Conservation (phyloP, 495 filamentous ascomycete species). For the Neurospora tetrasperma region DNA sequence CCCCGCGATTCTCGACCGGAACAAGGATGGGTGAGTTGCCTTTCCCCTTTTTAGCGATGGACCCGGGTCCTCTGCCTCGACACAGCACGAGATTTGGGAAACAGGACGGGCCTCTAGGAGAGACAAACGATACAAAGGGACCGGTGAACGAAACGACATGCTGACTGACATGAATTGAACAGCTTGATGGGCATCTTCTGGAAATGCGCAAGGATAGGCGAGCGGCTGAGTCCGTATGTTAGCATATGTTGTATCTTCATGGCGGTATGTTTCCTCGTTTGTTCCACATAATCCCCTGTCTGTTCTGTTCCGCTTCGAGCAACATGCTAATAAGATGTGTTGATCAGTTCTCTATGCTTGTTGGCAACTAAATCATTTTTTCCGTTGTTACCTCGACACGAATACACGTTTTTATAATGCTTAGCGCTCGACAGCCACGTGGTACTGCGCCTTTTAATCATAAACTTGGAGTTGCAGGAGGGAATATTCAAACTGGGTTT, state of each 20-base stretch:
- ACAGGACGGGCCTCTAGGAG: too few relatives aligned
- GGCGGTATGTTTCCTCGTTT: conserved; percentile 52
- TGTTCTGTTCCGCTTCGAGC: background rate
- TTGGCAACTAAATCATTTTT: conserved; percentile 8
- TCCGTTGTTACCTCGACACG: background rate
- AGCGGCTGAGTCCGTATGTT: conserved; percentile 90
- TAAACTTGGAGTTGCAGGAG: background rate
- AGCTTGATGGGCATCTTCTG: conserved; percentile 87
- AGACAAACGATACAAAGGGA: background rate
- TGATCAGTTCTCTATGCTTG: conserved; percentile 6
- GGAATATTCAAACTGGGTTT: background rate
- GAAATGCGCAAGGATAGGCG: conserved; percentile 91
- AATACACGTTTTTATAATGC: background rate
- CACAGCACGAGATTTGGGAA: background rate
- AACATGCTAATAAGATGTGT: background rate
- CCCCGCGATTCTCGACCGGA: conserved; percentile 85
- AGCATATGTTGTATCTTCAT: conserved; percentile 89
- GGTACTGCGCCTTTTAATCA: background rate
- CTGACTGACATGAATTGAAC: conserved; percentile 12
- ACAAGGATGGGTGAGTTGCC: conserved; percentile 67
- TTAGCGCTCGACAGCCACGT: background rate
- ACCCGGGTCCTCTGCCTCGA: background rate
- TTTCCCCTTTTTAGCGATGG: background rate
- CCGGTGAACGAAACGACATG: background rate
- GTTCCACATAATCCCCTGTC: background rate